These are phyloP conservation scores for Camellia japonica DNA, from an alignment of 148 eudicot genomes.

Conservation along the genomic window DNA sequence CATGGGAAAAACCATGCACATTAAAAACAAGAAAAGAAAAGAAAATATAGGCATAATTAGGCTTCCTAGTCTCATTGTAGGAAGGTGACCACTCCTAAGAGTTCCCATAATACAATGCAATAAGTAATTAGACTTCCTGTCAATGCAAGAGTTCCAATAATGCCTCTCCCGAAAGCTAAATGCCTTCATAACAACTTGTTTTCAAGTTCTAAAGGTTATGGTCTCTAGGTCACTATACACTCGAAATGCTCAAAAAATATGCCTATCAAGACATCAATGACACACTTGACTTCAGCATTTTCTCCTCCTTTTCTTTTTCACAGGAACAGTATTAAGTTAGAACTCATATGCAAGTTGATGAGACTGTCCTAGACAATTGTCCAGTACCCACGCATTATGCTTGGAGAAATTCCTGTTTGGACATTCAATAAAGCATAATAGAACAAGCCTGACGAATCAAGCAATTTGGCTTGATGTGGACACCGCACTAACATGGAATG, in stretches of 20 bases:
- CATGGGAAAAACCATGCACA: not conserved
- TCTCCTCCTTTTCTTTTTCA: not conserved
- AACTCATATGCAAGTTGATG: not conserved
- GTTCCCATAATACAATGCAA: not conserved
- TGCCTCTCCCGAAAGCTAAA: not conserved
- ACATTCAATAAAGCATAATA: conserved; percentile 5
- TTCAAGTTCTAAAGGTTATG: not conserved
- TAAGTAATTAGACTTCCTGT: not conserved
- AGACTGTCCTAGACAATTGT: not conserved
- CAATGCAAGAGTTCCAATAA: not conserved
- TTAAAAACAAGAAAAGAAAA: not conserved
- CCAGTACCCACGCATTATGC: not conserved
- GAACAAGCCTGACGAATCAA: not conserved
- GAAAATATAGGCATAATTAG: not conserved
- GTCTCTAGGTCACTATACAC: not conserved
- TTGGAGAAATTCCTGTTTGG: not conserved
- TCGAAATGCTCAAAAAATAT: not conserved
- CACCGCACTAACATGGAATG: not conserved
- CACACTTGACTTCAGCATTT: not conserved
- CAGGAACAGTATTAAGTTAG: not conserved
- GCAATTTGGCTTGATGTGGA: not conserved
- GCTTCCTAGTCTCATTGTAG: not conserved
- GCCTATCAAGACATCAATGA: conserved; percentile 2
- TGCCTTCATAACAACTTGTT: too few relatives aligned
- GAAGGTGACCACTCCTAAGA: not conserved